Evolutionary conservation across 2,329 filamentous ascomycete species (phyloP).

Genomic region (Emericellopsis atlantica): DNA sequence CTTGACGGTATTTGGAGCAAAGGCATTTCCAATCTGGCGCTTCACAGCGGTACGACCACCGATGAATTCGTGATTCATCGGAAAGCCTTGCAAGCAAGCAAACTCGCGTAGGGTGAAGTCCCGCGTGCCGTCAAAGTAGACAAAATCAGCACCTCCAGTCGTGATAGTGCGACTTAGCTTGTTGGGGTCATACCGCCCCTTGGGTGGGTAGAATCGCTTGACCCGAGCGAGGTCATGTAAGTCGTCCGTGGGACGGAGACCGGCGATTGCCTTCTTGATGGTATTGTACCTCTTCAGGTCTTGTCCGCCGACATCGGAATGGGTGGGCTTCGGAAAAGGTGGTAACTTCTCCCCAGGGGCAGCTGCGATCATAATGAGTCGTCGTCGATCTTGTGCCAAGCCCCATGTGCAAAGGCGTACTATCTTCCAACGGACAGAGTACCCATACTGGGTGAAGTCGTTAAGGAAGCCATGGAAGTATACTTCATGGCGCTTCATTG

Average conservation of each 20-base stretch:
- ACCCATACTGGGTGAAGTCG: constrained; percentile 52
- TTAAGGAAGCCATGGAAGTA: constrained; percentile 49
- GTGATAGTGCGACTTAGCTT: constrained; percentile 48
- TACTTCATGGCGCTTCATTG: constrained; percentile 33
- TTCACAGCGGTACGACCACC: constrained; percentile 27
- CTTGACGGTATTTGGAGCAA: constrained; percentile 48
- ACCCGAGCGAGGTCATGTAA: constrained; percentile 24
- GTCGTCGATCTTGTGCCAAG: constrained; percentile 32
- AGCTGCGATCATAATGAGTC: constrained; percentile 44
- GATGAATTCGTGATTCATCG: constrained; percentile 43
- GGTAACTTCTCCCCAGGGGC: constrained; percentile 62
- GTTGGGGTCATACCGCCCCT: constrained; percentile 30
- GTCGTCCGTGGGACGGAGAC: constrained; percentile 17
- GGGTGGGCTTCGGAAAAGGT: constrained; percentile 48
- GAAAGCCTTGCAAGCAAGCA: constrained; percentile 60
- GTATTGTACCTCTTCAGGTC: constrained; percentile 28
- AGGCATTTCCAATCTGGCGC: constrained; percentile 68
- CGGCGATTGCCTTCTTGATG: constrained; percentile 26
- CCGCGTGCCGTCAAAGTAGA: constrained; percentile 52
- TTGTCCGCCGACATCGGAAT: constrained; percentile 26
- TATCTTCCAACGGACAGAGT: constrained; percentile 58
- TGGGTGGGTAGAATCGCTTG: constrained; percentile 13
- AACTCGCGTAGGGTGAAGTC: constrained; percentile 56
- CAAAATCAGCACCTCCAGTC: constrained; percentile 46
- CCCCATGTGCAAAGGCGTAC: constrained; percentile 39